Evolutionary conservation across 2,329 filamentous ascomycete species (phyloP), one percentile per base, ranked within the genome.

Genomic region (Diaporthe helianthi): DNA sequence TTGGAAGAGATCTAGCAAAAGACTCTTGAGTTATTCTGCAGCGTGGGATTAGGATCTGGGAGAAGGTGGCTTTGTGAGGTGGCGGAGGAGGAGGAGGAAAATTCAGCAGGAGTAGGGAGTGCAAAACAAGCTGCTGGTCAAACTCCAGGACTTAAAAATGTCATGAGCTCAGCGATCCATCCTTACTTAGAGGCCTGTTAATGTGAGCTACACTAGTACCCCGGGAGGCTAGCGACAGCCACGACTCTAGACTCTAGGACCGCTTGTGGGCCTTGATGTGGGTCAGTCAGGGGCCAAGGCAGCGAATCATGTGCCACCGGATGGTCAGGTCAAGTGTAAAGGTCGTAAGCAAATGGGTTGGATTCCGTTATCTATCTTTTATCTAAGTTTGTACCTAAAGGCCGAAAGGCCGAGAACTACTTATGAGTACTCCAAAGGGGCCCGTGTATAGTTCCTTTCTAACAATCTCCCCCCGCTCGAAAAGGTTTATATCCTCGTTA

Each of bases 281-380:
- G 70, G 52, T 13, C 68, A 8, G 3, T 6, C 53, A 61, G 64
- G 64, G 67, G 63, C 63, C 2, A 33, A 60, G 44, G 53, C 60
- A 51, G 38, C 71, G 65, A 76, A 68, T 72, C 67, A 69, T 67
- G 70, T 61, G 58, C 55, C 33, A 49, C 68, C 64, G 38, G 41
- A 47, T 71, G 60, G 69, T 72, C 63, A 72, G 38, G 58, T 19
- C 41, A 41, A n/a, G n/a, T n/a, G n/a, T n/a, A n/a, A n/a, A n/a
- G n/a, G n/a, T n/a, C n/a, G n/a, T n/a, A n/a, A n/a, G n/a, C n/a
- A n/a, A n/a, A n/a, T n/a, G n/a, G n/a, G n/a, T n/a, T n/a, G n/a
- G n/a, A n/a, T n/a, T n/a, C n/a, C n/a, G n/a, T n/a, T n/a, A n/a
- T n/a, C n/a, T n/a, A n/a, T n/a, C n/a, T n/a, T n/a, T n/a, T n/a